phyloP scores from a whole-genome alignment of 176 grass and related monocot species.

The Ensete ventricosum region DNA sequence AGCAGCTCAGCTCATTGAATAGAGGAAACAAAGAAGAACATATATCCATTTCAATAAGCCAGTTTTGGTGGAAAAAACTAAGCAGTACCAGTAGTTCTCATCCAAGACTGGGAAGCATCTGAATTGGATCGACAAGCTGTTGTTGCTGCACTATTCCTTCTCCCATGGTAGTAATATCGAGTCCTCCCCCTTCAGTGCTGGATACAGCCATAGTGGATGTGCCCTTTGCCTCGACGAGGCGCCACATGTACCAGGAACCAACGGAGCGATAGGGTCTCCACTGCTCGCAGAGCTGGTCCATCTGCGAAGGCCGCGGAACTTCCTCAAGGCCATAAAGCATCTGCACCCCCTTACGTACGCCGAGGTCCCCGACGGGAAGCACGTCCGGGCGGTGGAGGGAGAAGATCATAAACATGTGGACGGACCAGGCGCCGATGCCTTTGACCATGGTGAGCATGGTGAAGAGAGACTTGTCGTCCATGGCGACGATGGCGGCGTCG shows the following conservation, averaged over 20 bases:
- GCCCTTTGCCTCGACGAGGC: constrained; percentile 43
- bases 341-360: constrained; percentile 65
- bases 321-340: constrained; percentile 36
- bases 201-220: constrained; percentile 8
- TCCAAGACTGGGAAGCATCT: constrained; percentile 17
- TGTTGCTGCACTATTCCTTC: constrained; percentile 11
- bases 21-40: neutral
- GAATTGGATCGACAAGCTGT: constrained; percentile 5
- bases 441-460: constrained; percentile 33
- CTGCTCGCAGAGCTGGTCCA: constrained; percentile 34
- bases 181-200: neutral
- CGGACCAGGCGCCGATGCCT: constrained; percentile 51
- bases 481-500: constrained; percentile 27
- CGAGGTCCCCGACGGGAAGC: constrained; percentile 52
- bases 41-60: neutral
- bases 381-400: constrained; percentile 60
- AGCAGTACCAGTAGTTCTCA: neutral
- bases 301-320: constrained; percentile 45
- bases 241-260: constrained; percentile 72
- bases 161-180: neutral
- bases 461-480: constrained; percentile 23
- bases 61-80: neutral
- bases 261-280: constrained; percentile 58
- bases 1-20: neutral
- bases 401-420: constrained; percentile 83